These are phyloP conservation scores for Kazachstania sp. DNA, from an alignment of 1,139 yeast genomes.

Conservation along the genomic window DNA sequence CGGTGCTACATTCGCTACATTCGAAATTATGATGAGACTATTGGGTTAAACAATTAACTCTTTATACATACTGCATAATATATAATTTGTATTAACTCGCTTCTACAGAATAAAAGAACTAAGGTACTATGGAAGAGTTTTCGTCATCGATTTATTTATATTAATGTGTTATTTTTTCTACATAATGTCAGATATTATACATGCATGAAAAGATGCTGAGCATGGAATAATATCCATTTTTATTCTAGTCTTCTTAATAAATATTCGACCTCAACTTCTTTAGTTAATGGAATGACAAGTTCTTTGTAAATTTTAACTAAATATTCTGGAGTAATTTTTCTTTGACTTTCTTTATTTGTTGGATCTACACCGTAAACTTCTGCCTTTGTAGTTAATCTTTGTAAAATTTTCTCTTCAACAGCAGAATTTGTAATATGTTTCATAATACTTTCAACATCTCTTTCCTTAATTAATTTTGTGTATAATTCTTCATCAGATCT, in stretches of 20 bases:
- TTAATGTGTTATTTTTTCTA: background rate
- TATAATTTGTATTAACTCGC: background rate
- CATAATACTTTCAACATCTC: conserved; percentile 67
- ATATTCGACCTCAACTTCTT: conserved; percentile 89
- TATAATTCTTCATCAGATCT: conserved; percentile 57
- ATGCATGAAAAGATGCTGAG: too few relatives aligned
- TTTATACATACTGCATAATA: background rate
- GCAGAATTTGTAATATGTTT: conserved; percentile 75
- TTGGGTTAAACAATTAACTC: conserved; percentile 24
- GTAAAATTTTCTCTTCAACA: conserved; percentile 77
- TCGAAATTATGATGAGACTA: conserved; percentile 75
- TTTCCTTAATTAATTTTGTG: conserved; percentile 52
- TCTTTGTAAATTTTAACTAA: conserved; percentile 79
- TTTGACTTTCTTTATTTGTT: conserved; percentile 56
- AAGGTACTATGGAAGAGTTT: background rate
- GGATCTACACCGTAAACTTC: conserved; percentile 87
- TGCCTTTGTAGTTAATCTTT: conserved; percentile 71
- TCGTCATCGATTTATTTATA: background rate
- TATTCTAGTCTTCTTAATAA: conserved; percentile 62
- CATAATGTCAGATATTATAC: background rate
- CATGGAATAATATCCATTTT: too few relatives aligned
- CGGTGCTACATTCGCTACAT: conserved; percentile 90
- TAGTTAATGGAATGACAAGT: conserved; percentile 86
- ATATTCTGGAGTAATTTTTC: conserved; percentile 72
- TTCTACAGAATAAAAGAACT: background rate